Evolutionary conservation across 352 stramenopile species (phyloP).

Genomic region (Globisporangium uncinulatum): DNA sequence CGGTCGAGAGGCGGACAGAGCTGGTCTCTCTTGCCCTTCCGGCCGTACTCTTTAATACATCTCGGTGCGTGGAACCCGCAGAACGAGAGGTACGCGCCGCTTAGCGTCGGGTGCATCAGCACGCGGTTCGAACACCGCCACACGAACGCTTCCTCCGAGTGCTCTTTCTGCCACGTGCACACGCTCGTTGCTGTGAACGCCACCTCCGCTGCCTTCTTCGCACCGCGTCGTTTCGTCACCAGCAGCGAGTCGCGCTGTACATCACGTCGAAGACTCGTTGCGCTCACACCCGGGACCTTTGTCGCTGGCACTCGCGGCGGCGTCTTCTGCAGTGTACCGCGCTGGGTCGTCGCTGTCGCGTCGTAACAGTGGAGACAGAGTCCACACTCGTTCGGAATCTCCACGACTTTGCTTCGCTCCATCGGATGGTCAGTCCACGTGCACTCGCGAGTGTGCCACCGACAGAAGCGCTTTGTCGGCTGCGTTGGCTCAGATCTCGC

Average conservation of each 20-base stretch:
- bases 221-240: slow-evolving; percentile 8
- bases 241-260: slow-evolving; percentile 17
- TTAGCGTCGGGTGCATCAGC: slow-evolving; percentile 50
- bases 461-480: slow-evolving; percentile 20
- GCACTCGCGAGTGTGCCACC: slow-evolving; percentile 54
- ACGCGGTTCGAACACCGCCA: slow-evolving; percentile 60
- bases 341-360: slow-evolving; percentile 29
- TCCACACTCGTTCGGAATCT: slow-evolving; percentile 52
- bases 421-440: slow-evolving; percentile 34
- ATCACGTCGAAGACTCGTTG: slow-evolving; percentile 20
- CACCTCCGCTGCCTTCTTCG: slow-evolving; percentile 1
- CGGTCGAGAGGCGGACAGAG: slow-evolving; percentile 44
- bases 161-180: slow-evolving; percentile 57
- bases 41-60: slow-evolving; percentile 60
- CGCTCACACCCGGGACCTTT: slow-evolving; percentile 39
- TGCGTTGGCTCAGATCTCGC: not conserved
- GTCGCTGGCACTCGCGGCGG: slow-evolving; percentile 27
- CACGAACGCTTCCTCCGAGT: slow-evolving; percentile 39
- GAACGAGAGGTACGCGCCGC: slow-evolving; percentile 45
- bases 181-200: slow-evolving; percentile 22
- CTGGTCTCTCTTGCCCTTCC: slow-evolving; percentile 19
- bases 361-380: slow-evolving; percentile 60
- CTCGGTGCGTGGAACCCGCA: slow-evolving; percentile 56
- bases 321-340: slow-evolving; percentile 39
- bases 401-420: slow-evolving; percentile 37